Evolutionary conservation across 176 grass and related monocot species (phyloP).

Genomic region (Themeda triandra): DNA sequence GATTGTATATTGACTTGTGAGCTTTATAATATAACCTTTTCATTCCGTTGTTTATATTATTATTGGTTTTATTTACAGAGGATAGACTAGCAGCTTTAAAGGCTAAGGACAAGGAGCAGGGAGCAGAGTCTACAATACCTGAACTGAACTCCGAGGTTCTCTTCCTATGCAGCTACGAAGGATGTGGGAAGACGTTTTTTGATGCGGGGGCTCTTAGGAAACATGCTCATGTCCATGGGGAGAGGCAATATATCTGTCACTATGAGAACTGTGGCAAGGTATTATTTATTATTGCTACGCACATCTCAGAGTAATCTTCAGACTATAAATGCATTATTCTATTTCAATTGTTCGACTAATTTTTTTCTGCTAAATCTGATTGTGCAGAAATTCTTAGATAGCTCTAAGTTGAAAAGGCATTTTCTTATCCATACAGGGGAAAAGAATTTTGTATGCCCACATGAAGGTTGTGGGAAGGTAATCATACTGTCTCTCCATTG

Average conservation of each 20-base stretch:
- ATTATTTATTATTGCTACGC: background rate
- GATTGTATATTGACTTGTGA: background rate
- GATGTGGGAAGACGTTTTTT: conserved; percentile 80
- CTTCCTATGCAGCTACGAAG: conserved; percentile 89
- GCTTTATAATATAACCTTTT: background rate
- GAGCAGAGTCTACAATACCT: conserved; percentile 39
- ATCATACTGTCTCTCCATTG: conserved; percentile 6
- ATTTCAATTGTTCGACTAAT: conserved; percentile 24
- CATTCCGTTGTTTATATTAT: conserved; percentile 1
- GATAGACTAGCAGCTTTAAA: conserved; percentile 72
- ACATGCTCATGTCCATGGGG: conserved; percentile 81
- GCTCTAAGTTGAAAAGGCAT: conserved; percentile 97
- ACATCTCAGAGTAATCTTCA: background rate
- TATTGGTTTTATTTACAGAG: conserved; percentile 38
- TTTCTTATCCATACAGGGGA: conserved; percentile 94
- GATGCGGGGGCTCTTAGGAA: conserved; percentile 75
- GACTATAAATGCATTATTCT: background rate
- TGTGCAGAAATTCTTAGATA: conserved; percentile 94
- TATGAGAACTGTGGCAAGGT: conserved; percentile 89
- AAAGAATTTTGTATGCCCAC: conserved; percentile 73
- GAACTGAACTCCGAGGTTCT: conserved; percentile 80
- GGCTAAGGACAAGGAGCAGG: conserved; percentile 58
- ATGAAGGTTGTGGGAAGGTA: conserved; percentile 97
- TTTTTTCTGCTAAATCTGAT: background rate
- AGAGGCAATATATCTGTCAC: conserved; percentile 81